Percentiles rank a stretch among this genome's conserved stretches.
Evolutionary conservation across 2,329 filamentous ascomycete genomes (phyloP).

Genomic region (Cercospora citrullina): DNA sequence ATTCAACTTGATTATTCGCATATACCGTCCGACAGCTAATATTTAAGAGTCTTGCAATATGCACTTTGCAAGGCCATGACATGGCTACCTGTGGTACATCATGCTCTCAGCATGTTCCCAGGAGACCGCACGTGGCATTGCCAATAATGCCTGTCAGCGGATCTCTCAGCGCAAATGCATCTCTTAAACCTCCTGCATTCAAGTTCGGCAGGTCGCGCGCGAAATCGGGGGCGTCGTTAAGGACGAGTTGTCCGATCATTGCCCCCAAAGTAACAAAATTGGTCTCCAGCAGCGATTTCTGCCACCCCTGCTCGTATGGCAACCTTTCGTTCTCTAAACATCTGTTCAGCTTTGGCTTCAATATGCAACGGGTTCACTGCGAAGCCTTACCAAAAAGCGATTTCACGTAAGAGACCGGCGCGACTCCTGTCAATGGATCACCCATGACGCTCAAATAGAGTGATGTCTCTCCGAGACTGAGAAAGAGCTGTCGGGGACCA

Average conservation of each 20-base stretch:
- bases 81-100: neutral
- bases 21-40: no score
- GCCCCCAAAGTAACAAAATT: neutral
- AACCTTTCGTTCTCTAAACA: neutral
- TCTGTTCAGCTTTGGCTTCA: neutral
- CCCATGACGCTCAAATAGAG: slow-evolving; percentile 14
- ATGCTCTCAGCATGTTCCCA: neutral
- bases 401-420: slow-evolving; percentile 20
- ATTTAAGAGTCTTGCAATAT: no score
- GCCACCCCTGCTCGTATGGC: neutral
- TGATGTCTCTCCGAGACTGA: slow-evolving; percentile 15
- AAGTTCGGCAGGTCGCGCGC: neutral
- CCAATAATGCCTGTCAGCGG: neutral
- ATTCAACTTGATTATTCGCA: no score
- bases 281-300: neutral
- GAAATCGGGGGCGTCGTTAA: neutral
- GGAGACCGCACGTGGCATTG: neutral
- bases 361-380: neutral
- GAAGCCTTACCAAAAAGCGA: slow-evolving; percentile 21
- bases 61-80: no score
- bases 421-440: slow-evolving; percentile 15
- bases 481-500: slow-evolving; percentile 10
- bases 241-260: neutral
- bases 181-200: neutral
- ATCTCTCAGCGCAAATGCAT: neutral